Percentiles rank a stretch among this genome's conserved stretches.
phyloP scores from a whole-genome alignment of 2,329 filamentous ascomycete genomes.

The Diaporthe ilicicola region DNA sequence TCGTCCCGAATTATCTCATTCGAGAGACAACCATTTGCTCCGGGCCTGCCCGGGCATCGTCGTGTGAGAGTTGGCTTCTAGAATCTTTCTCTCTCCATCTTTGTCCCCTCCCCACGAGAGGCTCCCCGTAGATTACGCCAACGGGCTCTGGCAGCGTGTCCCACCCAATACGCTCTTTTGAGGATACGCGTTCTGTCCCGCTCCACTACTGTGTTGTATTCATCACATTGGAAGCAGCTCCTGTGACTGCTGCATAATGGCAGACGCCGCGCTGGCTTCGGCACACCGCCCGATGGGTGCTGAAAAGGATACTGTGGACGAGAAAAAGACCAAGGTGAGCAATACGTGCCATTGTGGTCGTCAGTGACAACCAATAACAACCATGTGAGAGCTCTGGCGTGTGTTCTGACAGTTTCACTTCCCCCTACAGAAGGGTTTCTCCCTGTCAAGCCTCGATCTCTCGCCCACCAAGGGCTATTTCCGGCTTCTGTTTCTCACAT shows the following conservation, averaged over 20 bases:
- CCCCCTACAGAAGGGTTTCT: neutral
- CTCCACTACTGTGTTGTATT: neutral
- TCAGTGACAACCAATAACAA: neutral
- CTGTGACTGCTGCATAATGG: neutral
- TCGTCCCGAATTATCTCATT: neutral
- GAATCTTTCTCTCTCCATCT: neutral
- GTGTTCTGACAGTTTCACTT: neutral
- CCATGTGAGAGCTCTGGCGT: neutral
- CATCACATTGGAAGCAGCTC: neutral
- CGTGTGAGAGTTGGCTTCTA: neutral
- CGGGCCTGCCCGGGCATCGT: too few relatives aligned
- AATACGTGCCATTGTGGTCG: neutral
- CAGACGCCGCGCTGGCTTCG: neutral
- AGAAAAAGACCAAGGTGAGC: conserved; percentile 12
- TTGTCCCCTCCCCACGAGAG: neutral
- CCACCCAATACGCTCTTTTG: neutral
- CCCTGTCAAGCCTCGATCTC: neutral
- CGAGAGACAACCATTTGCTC: too few relatives aligned
- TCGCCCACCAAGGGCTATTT: conserved; percentile 10
- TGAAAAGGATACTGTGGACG: neutral
- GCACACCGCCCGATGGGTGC: neutral
- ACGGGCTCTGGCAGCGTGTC: neutral
- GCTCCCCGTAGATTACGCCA: neutral
- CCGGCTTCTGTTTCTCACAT: neutral
- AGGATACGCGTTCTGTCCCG: neutral